Base-by-base conservation (phyloP, 2,329 filamentous ascomycete species). In the Colletotrichum theobromicola region DNA sequence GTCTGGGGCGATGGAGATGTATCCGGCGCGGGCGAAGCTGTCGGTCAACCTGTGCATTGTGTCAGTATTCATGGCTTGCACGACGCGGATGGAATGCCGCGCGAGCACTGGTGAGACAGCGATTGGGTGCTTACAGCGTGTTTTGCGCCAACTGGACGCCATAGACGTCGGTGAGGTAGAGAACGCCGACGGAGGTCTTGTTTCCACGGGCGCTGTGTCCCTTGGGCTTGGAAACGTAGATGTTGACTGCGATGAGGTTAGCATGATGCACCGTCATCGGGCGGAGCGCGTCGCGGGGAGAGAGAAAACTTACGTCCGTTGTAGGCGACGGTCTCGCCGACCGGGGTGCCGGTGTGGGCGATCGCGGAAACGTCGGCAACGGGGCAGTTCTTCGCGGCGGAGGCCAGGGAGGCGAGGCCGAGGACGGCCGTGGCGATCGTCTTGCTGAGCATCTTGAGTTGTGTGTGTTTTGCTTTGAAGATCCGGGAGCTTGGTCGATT, bases 21-120 rank as follows among this genome's bases (percentile, higher is more conserved):
- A 94, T 77, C 92, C 93, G 77, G 91, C 91, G 72, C 89, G 87
- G 67, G 93, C 93, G 82, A 91, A 92, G 78, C 90, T 88, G 84
- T 94, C 93, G 78, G 91, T 92, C 75, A 94, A 79, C 0, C 80
- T 82, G 53, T 2, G 9, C 3, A 16, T 15, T 6, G 26, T 7
- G 58, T 72, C 12, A 68, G n/a, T 26, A 24, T 37, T 50, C 42
- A 50, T 13, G 42, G 1, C 8, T n/a, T 7, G 24, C n/a, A 24
- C 30, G 18, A 12, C n/a, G 24, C 35, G 12, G 24, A 32, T 8
- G 13, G 15, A 57, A 12, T 5, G 53, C 32, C 34, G 35, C 13
- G 21, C 4, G 3, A 24, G 4, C 7, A 7, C n/a, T 10, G 21
- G 5, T 13, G 18, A 18, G 24, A 35, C 12, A 4, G 1, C 13